phyloP scores from a whole-genome alignment of 805 yeast genomes.

The Pichia rugopelliculosa region DNA sequence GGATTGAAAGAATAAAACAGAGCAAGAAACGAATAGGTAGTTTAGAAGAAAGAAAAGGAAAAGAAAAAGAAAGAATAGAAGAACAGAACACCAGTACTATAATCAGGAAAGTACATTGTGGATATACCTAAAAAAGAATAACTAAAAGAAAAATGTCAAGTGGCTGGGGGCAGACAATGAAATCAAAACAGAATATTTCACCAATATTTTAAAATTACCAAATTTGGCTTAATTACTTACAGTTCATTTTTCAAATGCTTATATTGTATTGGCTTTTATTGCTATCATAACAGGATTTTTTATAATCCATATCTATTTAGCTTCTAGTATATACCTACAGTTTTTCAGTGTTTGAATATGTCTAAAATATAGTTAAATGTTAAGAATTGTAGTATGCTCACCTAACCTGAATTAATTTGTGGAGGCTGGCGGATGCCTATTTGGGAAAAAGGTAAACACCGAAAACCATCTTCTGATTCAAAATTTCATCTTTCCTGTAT shows the following conservation, averaged over 20 bases:
- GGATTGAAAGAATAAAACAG: background rate
- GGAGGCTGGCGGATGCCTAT: background rate
- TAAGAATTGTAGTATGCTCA: background rate
- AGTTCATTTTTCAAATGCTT: background rate
- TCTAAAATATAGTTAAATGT: background rate
- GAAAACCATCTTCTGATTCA: background rate
- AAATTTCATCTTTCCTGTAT: background rate
- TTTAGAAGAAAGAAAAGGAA: too few species aligned
- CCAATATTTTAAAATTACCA: background rate
- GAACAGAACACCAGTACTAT: background rate
- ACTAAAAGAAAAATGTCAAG: background rate
- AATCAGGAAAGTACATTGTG: background rate
- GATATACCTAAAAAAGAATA: background rate
- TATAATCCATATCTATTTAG: background rate
- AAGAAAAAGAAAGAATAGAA: background rate
- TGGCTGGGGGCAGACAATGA: constrained; percentile 5
- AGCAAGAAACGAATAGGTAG: too few species aligned
- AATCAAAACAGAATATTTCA: constrained; percentile 3
- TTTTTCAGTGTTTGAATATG: background rate
- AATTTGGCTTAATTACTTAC: background rate
- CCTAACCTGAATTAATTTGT: background rate
- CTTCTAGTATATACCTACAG: background rate
- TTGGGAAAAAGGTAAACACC: background rate
- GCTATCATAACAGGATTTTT: background rate
- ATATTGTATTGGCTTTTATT: background rate